phyloP scores from a whole-genome alignment of 345 rosid species.

The Populus nigra region DNA sequence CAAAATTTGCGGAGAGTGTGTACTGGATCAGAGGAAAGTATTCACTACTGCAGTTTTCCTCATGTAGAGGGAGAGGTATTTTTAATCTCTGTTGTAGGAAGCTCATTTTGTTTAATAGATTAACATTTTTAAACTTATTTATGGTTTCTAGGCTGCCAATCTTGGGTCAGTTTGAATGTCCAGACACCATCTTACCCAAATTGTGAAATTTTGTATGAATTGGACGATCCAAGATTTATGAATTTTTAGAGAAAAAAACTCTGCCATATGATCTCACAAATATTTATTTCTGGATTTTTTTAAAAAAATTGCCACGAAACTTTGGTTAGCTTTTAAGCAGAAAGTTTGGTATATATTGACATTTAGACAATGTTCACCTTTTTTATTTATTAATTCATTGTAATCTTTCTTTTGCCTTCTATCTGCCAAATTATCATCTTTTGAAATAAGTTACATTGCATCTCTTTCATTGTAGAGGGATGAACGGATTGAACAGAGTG shows the following conservation, averaged over 20 bases:
- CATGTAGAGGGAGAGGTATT: conserved; percentile 77
- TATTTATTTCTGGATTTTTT: neutral
- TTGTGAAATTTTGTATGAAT: neutral
- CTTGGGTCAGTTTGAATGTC: neutral
- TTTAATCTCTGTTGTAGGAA: neutral
- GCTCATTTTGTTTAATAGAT: neutral
- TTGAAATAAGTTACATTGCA: neutral
- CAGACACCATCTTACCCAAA: neutral
- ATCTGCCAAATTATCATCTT: neutral
- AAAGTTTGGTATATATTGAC: neutral
- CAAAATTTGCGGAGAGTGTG: conserved; percentile 87
- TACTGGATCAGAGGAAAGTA: conserved; percentile 71
- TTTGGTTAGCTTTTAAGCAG: neutral
- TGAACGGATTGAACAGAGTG: conserved; percentile 88
- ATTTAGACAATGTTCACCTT: too few relatives aligned
- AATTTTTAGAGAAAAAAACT: neutral
- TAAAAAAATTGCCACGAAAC: neutral
- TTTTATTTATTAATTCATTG: too few relatives aligned
- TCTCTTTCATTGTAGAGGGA: conserved; percentile 50
- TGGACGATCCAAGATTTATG: neutral
- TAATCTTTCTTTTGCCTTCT: neutral
- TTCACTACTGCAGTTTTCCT: conserved; percentile 86
- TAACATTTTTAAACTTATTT: neutral
- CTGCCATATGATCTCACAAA: neutral
- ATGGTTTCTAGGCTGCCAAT: neutral